A percentile compares a stretch with the other conserved stretches of the same genome.
These are phyloP conservation scores for Neurospora sp. DNA, from an alignment of 495 filamentous ascomycete species.

Conservation along the genomic window DNA sequence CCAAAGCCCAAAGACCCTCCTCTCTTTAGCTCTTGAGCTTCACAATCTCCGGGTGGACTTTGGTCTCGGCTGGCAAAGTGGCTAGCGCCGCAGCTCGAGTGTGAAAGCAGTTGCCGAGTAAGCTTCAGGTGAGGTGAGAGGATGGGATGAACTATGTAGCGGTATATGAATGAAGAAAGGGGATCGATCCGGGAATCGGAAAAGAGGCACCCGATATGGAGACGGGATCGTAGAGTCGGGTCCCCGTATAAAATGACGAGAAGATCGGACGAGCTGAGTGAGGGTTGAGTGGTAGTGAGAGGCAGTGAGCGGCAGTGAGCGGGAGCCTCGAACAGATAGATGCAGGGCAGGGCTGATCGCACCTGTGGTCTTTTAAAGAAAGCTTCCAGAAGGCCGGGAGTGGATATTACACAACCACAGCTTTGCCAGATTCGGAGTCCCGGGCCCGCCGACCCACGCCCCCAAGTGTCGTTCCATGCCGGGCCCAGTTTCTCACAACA, in stretches of 20 bases:
- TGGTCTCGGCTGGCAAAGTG: background rate
- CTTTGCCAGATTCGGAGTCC: conserved; percentile 2
- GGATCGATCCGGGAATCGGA: background rate
- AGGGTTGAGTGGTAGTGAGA: background rate
- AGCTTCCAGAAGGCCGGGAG: conserved; percentile 15
- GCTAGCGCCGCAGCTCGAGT: background rate
- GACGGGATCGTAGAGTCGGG: background rate
- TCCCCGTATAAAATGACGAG: background rate
- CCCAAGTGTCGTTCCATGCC: too few species aligned
- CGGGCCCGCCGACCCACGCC: background rate
- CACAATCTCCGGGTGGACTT: background rate
- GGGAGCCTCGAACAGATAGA: background rate
- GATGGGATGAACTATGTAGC: background rate
- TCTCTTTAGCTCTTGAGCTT: background rate
- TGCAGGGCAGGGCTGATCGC: conserved; percentile 16
- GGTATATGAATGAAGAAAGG: background rate
- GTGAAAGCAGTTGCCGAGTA: background rate
- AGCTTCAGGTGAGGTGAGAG: background rate
- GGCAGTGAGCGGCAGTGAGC: background rate
- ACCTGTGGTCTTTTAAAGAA: conserved; percentile 11
- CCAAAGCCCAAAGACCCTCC: background rate
- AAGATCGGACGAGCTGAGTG: background rate
- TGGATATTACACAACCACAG: background rate
- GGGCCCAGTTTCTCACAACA: background rate
- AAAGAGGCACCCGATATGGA: background rate